A percentile compares a stretch with the other conserved stretches of the same genome.
These are phyloP conservation scores for Xylaria sp. DNA, from an alignment of 2,329 filamentous ascomycete species.

Conservation along the genomic window DNA sequence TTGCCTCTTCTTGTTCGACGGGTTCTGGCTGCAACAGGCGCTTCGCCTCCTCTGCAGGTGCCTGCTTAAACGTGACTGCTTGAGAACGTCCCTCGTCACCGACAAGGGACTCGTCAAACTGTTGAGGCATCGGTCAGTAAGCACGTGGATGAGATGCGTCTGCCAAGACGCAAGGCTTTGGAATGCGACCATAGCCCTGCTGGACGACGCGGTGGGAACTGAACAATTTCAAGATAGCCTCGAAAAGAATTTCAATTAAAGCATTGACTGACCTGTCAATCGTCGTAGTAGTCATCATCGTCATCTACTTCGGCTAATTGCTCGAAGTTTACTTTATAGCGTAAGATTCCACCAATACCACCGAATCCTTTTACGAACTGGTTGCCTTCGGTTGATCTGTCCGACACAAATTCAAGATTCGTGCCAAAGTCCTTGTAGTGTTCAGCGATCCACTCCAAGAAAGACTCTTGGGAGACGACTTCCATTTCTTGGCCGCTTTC, in stretches of 20 bases:
- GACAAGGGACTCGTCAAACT: conserved; percentile 75
- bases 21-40: conserved; percentile 50
- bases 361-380: conserved; percentile 99
- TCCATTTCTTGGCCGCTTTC: conserved; percentile 98
- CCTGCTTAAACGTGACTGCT: conserved; percentile 53
- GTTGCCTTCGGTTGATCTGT: conserved; percentile 96
- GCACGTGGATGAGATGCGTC: conserved; percentile 16
- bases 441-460: conserved; percentile 99
- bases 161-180: not conserved
- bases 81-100: conserved; percentile 83
- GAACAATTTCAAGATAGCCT: conserved; percentile 17
- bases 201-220: conserved; percentile 12
- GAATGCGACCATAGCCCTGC: not conserved
- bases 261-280: conserved; percentile 46
- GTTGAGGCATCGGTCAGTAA: conserved; percentile 76
- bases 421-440: conserved; percentile 98
- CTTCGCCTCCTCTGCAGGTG: conserved; percentile 45
- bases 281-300: conserved; percentile 89
- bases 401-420: conserved; percentile 94
- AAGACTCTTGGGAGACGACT: conserved; percentile 81
- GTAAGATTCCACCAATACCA: conserved; percentile 95
- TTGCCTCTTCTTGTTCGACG: conserved; percentile 43
- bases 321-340: conserved; percentile 99
- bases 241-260: conserved; percentile 27
- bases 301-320: conserved; percentile 91